Evolutionary conservation across 73 alveolate species (phyloP).

Genomic region (Effrenium voratum): DNA sequence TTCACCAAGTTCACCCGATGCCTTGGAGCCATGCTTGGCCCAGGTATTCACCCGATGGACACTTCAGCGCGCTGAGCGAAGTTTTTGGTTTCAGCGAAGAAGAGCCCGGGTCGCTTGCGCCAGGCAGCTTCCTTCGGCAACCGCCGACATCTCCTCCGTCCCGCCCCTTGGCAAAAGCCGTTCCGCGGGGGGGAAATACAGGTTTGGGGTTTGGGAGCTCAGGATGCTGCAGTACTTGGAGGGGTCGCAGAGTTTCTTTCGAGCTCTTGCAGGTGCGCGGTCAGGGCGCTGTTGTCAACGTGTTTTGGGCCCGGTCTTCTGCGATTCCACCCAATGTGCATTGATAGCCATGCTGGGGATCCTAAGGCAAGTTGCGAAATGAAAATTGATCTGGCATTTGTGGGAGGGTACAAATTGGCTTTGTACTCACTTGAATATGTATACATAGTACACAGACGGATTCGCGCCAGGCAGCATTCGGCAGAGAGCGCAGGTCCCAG

Average conservation of each 20-base stretch:
- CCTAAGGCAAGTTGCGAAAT: too few species aligned
- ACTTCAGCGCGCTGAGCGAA: too few species aligned
- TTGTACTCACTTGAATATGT: too few species aligned
- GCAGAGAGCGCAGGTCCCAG: conserved; percentile 25
- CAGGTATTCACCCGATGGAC: conserved; percentile 79
- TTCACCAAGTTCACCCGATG: not conserved
- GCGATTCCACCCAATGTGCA: too few species aligned
- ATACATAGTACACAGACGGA: too few species aligned
- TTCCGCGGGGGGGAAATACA: not conserved
- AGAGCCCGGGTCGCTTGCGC: too few species aligned
- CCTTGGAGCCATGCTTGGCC: not conserved
- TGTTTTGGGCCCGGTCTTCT: too few species aligned
- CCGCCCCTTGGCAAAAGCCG: not conserved
- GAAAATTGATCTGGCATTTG: too few species aligned
- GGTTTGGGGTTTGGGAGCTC: not conserved
- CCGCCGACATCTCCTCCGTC: conserved; percentile 41
- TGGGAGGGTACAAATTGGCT: too few species aligned
- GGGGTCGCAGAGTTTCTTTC: conserved; percentile 53
- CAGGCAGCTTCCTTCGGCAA: conserved; percentile 85
- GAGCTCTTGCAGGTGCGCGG: conserved; percentile 64
- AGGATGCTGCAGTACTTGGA: conserved; percentile 84
- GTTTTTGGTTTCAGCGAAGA: too few species aligned
- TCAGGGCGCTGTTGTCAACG: not conserved
- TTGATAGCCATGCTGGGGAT: too few species aligned
- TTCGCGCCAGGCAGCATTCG: conserved; percentile 47